These are phyloP conservation scores for Nadsonia commutata DNA, from an alignment of 1,139 yeast species.

Conservation along the genomic window DNA sequence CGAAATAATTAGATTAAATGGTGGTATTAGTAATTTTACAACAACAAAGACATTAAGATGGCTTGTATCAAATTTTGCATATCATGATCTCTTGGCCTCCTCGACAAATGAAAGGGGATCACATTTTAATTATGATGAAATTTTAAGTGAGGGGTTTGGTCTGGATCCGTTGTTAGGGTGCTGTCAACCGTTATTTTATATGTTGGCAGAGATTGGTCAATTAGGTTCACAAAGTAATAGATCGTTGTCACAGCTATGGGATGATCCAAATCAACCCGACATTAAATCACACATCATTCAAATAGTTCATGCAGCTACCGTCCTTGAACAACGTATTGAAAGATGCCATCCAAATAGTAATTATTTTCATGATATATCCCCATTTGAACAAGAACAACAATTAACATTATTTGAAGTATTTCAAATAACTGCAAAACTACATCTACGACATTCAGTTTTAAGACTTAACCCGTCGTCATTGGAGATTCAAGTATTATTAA, in stretches of 20 bases:
- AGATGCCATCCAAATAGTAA: conserved; percentile 38
- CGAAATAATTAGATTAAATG: conserved; percentile 13
- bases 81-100: conserved; percentile 61
- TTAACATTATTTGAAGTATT: conserved; percentile 57
- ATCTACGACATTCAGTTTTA: conserved; percentile 47
- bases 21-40: conserved; percentile 25
- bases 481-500: conserved; percentile 46
- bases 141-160: conserved; percentile 24
- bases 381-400: conserved; percentile 49
- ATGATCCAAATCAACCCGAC: background rate
- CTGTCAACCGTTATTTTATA: conserved; percentile 47
- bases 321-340: conserved; percentile 37
- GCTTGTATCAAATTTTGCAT: conserved; percentile 65
- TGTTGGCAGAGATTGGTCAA: conserved; percentile 57
- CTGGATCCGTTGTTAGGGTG: conserved; percentile 62
- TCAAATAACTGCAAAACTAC: conserved; percentile 54
- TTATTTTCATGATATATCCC: conserved; percentile 33
- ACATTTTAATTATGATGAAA: conserved; percentile 33
- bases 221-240: conserved; percentile 34
- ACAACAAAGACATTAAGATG: conserved; percentile 49
- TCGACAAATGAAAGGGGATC: conserved; percentile 26
- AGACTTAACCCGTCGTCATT: conserved; percentile 47
- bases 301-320: conserved; percentile 22
- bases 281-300: conserved; percentile 17
- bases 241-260: background rate